Conservation (phyloP, 768 basidiomycete species). For the Atractiella rhizophila region DNA sequence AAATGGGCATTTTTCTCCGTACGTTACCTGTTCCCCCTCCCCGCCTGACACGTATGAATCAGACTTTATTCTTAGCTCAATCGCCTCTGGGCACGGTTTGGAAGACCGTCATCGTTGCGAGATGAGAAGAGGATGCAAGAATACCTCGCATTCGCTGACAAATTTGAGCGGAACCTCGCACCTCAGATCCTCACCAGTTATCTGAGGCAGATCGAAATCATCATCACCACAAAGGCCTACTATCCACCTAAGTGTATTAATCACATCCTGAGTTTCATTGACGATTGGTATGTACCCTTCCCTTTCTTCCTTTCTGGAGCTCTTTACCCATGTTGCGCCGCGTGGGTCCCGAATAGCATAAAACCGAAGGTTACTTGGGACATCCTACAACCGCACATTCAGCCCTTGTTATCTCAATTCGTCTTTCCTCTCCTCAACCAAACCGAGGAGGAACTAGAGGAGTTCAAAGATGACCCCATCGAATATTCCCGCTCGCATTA, state of each 20-base stretch:
- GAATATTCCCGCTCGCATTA: slow-evolving; percentile 54
- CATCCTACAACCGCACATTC: slow-evolving; percentile 59
- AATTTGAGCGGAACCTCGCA: slow-evolving; percentile 77
- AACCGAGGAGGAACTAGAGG: slow-evolving; percentile 35
- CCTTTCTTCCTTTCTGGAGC: neutral
- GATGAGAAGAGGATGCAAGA: slow-evolving; percentile 36
- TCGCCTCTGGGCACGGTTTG: slow-evolving; percentile 31
- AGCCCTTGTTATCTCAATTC: slow-evolving; percentile 49
- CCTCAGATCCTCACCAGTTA: slow-evolving; percentile 69
- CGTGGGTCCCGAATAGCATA: slow-evolving; percentile 28
- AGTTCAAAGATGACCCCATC: slow-evolving; percentile 59
- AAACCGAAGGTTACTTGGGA: slow-evolving; percentile 83
- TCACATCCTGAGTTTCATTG: slow-evolving; percentile 60
- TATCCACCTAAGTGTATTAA: slow-evolving; percentile 62
- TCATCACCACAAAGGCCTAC: slow-evolving; percentile 46
- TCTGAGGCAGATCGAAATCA: slow-evolving; percentile 42
- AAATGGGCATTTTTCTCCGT: slow-evolving; percentile 77
- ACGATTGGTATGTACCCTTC: slow-evolving; percentile 42
- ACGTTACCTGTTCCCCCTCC: slow-evolving; percentile 54
- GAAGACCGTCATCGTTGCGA: slow-evolving; percentile 67
- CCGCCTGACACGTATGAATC: neutral
- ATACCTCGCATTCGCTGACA: slow-evolving; percentile 49
- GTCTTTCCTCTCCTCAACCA: slow-evolving; percentile 71
- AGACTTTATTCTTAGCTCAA: neutral
- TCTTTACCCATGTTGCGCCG: too few species aligned